Base-by-base conservation (phyloP, 345 rosid genomes). In the Sonneratia alba region DNA sequence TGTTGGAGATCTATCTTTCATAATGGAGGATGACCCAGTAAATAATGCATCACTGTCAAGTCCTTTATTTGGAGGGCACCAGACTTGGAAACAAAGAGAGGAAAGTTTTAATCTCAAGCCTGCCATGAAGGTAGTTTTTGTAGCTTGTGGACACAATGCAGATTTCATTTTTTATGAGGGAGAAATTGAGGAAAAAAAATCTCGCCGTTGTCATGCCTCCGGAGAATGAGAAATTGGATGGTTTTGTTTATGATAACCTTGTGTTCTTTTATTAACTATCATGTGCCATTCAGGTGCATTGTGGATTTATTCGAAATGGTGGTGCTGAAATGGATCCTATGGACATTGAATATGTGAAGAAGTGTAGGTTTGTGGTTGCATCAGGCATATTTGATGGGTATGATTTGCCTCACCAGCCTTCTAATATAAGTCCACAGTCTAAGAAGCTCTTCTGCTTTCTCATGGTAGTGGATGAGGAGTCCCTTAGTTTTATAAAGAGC, bases 381-480 rank as follows among this genome's bases (percentile, higher is more conserved):
- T 90, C 99, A 6, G 98, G 97, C 55, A 92, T 89, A 77, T 96
- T 96, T 66, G 97, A 96, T 71, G 97, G 94, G 43, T 96, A 96
- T 72, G 99, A 96, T 75, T 69, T 80, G 72, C 97, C 98, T 24
- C 90, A 91, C 77, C 97, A 91, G 79, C 99, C 99, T 49, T 79
- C 97, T 43, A 89, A 91, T 76, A 77, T 91, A 76, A 92, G 98
- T 65, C 32, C 69, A 3, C 91, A 89, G 72, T 96, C 98, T 24
- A 85, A 78, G 85, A 79, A 81, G 67, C 93, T 92, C 71, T 96
- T 96, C 80, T 92, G 98, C 76, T 92, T 96, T 81, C 89, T 91
- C 36, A 90, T 96, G 93, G 92, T 79, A 74, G 92, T 92, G 64
- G 99, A 96, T 79, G 88, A 89, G 83, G 87, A 80, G 62, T 89